Evolutionary conservation across 208 protist species (phyloP), one percentile per base, ranked within the genome.

Genomic region (Eutreptiella sp.): DNA sequence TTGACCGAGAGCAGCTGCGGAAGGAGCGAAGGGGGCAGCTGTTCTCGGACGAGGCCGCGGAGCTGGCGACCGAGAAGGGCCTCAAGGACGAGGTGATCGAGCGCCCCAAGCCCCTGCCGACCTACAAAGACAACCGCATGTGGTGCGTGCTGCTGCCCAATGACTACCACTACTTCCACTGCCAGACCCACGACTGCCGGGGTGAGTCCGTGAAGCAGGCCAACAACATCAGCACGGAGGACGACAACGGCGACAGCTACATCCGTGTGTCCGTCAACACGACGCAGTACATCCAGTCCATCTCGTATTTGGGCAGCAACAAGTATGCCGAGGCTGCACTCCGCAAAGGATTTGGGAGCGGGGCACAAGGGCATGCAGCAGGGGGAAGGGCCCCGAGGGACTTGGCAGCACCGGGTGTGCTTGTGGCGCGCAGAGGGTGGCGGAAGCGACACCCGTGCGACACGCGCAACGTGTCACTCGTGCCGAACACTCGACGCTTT

Each of bases 301-400:
- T 88, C 34, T 58, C 75, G n/a, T 92, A 86, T 66, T 76, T 89
- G 60, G 85, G 85, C 26, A 85, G 83, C 50, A 76, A 72, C 34
- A 41, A 62, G 2, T n/a, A n/a, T n/a, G n/a, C n/a, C n/a, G n/a
- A n/a, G n/a, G n/a, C n/a, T n/a, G n/a, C n/a, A n/a, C n/a, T n/a
- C n/a, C n/a, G n/a, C n/a, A n/a, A n/a, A n/a, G n/a, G n/a, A n/a
- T n/a, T n/a, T n/a, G n/a, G n/a, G n/a, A n/a, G n/a, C n/a, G n/a
- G n/a, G n/a, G n/a, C n/a, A n/a, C n/a, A n/a, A n/a, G n/a, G n/a
- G n/a, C n/a, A n/a, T n/a, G n/a, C n/a, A n/a, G n/a, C n/a, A n/a
- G n/a, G n/a, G n/a, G n/a, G n/a, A n/a, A n/a, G n/a, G n/a, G n/a
- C n/a, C n/a, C n/a, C n/a, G n/a, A n/a, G n/a, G n/a, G n/a, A n/a